Evolutionary conservation across 192 early-diverging fungal species (phyloP), one percentile per base, ranked within the genome.

Genomic region (Pecoramyces ruminantium): DNA sequence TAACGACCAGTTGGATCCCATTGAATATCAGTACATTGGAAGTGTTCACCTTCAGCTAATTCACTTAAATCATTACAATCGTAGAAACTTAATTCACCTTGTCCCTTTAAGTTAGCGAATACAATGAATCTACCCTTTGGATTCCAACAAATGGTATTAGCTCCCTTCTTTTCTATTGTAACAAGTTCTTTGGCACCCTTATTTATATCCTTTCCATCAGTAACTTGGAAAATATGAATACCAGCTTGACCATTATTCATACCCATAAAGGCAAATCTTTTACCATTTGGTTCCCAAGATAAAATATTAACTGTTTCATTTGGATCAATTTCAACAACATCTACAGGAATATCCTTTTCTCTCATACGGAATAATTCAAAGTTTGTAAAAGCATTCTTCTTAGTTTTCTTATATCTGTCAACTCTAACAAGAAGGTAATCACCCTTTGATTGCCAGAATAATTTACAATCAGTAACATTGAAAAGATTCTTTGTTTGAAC

Each of bases 1-100:
- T 91, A 99, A 79, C 97, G 94, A 82, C 97, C 97, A 29, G 95
- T 98, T 13, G 97, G 96, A 84, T 99, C 97, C 97, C 97, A 99
- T 85, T 98, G 96, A 79, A 98, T 90, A 82, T 97, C 96, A 28
- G 96, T 96, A 77, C 95, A 91, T 86, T 93, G 93, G 87, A 96
- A 98, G 86, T 98, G 98, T 86, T 98, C 97, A 51, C 89, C 91
- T 6, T 90, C 86, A 51, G 86, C 87, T 85, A 98, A 86, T 79
- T 93, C 82, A 16, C 81, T 79, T 39, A 86, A 79, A 17, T 91
- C 90, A 29, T 78, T 92, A 86, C 79, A 94, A 87, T 99, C 98
- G 83, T 91, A 95, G 88, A 98, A 99, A 86, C 98, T 94, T 78
- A 99, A 86, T 38, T 96, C 94, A 84, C 92, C 90, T 30, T 86